Evolutionary conservation across 805 yeast species (phyloP), one percentile per base, ranked within the genome.

Genomic region (Sugiyamaella mastotermitis): DNA sequence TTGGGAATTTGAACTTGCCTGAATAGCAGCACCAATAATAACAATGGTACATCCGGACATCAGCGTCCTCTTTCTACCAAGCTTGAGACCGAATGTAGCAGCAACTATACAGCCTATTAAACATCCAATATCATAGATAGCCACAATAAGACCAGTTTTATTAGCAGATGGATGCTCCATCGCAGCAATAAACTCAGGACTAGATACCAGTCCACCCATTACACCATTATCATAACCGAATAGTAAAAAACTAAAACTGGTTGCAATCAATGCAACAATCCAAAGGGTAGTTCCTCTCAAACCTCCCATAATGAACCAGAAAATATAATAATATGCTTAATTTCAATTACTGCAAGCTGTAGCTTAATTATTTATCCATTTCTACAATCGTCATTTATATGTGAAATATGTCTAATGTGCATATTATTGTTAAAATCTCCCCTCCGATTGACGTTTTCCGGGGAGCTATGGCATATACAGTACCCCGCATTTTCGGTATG

Each of bases 211-310:
- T 11, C 46, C 43, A 21, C 43, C 43, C 37, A 46, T 14, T 38
- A 46, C 27, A 31, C 37, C 30, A 14, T 42, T 45, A 37, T 44
- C 49, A 18, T 31, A 40, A 22, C 51, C 51, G 22, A 80, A 75
- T 58, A 83, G 68, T 61, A 76, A 62, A 34, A 88, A 90, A 32
- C 83, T 80, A 17, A 81, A 56, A n/a, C n/a, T n/a, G 41, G 83
- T 69, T 33, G 86, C 69, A 26, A 78, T 68, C 16, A 57, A 46
- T 9, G 81, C 72, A 37, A 78, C 72, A 25, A 71, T 52, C 51
- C 69, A 77, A 18, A 78, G 73, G 57, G 80, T 80, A 57, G 61
- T 50, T 5, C 9, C 10, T 27, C 18, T 14, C n/a, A n/a, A n/a
- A n/a, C n/a, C n/a, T n/a, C n/a, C n/a, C n/a, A n/a, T n/a, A n/a